Percentiles rank a stretch among this genome's conserved stretches.
Conservation (phyloP, 23 red algal species). For the Chondrus crispus region DNA sequence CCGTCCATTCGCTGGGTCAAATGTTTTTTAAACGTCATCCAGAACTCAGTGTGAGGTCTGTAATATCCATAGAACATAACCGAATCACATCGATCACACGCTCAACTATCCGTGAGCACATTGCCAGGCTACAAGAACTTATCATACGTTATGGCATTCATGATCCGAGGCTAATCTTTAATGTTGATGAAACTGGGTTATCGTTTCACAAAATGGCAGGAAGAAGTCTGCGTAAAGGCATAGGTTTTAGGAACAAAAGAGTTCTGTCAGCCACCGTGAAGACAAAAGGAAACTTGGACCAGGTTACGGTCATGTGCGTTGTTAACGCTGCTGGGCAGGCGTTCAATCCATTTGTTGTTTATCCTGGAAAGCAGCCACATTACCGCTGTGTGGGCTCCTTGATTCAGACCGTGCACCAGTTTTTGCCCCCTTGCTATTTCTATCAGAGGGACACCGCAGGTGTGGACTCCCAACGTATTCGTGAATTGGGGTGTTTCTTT, state of each 20-base stretch:
- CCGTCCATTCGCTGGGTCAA: too few species aligned
- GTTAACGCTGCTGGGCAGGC: background rate
- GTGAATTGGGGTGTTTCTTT: background rate
- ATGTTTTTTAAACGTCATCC: background rate
- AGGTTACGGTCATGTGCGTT: background rate
- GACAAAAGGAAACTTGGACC: background rate
- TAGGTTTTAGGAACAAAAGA: background rate
- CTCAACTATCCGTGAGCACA: too few species aligned
- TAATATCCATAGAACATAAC: background rate
- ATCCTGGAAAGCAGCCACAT: background rate
- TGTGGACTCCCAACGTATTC: background rate
- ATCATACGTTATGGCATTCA: background rate
- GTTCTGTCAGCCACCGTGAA: background rate
- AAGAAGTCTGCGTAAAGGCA: conserved; percentile 5
- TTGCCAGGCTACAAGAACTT: background rate
- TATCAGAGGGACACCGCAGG: background rate
- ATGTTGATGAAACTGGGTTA: conserved; percentile 4
- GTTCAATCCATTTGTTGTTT: background rate
- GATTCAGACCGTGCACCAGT: background rate
- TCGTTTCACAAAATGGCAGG: conserved; percentile 1
- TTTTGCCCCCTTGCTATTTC: background rate
- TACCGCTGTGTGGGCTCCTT: background rate
- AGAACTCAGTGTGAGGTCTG: background rate
- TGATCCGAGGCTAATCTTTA: background rate
- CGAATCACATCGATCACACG: background rate